phyloP scores from a whole-genome alignment of 177 flowering plant genomes.

The Tripterygium wilfordii region DNA sequence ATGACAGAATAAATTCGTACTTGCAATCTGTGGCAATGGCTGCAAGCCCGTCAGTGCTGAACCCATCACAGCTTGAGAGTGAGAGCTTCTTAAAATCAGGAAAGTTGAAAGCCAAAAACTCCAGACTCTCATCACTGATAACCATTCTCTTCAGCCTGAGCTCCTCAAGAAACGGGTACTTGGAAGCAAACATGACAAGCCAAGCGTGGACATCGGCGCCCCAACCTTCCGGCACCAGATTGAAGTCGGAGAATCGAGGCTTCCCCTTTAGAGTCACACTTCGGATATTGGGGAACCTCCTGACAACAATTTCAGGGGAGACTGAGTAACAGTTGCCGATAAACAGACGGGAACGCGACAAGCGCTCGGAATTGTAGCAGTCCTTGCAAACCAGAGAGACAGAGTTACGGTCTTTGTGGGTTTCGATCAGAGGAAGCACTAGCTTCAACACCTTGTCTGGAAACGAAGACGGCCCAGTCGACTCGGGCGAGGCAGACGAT shows the following conservation, averaged over 20 bases:
- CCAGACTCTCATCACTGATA: conserved; percentile 57
- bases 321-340: conserved; percentile 76
- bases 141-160: conserved; percentile 58
- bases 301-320: conserved; percentile 52
- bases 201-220: conserved; percentile 60
- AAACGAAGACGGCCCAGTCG: too few relatives aligned
- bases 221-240: conserved; percentile 63
- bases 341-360: conserved; percentile 44
- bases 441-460: too few relatives aligned
- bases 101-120: conserved; percentile 40
- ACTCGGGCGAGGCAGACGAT: too few relatives aligned
- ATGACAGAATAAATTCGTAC: conserved; percentile 19
- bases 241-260: conserved; percentile 69
- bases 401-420: conserved; percentile 49
- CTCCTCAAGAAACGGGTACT: conserved; percentile 60
- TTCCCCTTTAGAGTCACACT: conserved; percentile 63
- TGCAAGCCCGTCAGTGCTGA: conserved; percentile 63
- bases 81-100: conserved; percentile 45
- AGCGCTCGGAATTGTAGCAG: conserved; percentile 66
- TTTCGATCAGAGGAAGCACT: conserved; percentile 35
- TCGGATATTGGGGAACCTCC: conserved; percentile 52
- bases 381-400: conserved; percentile 65
- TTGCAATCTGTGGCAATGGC: conserved; percentile 61
- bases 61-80: conserved; percentile 69
- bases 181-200: conserved; percentile 42